Base-by-base conservation (phyloP, 2,329 filamentous ascomycete species). In the Botrytis paeoniae region DNA sequence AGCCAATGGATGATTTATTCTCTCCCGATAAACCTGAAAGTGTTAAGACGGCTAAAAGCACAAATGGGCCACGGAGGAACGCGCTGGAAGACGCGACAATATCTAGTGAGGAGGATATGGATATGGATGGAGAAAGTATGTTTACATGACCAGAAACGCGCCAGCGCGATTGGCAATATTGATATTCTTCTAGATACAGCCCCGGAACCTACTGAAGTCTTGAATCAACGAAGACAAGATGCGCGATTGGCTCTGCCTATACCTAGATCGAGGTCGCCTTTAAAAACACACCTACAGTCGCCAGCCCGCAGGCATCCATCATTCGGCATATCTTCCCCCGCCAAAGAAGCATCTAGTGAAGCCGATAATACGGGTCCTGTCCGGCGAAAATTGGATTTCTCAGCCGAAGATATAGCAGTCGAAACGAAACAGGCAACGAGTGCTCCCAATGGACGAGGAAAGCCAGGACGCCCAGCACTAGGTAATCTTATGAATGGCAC, bases 1-100 rank as follows among this genome's bases (percentile, higher is more conserved):
- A 98, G 81, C 92, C 93, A 51, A 88, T 97, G 73, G 93, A 95
- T 51, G 89, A 89, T 77, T 89, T 98, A 76, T 97, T 97, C 82
- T 98, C 95, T 14, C 94, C 95, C 22, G 88, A 89, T 76, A 92
- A 91, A 79, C 83, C 78, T 5, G 76, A 73, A 35, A 75, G 72
- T 45, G 71, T 43, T 18, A 64, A 39, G 32, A 43, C 75, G 29
- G 71, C 63, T 3, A 73, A 54, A 20, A 73, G 74, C 60, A 29
- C 29, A 41, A 75, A 75, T 73, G 74, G 73, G 16, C 60, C 63
- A n/a, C 48, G 54, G 22, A 73, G 73, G 65, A 75, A 74, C 65
- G 78, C 78, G 62, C 83, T 84, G 75, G 81, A 83, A 48, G 68
- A 73, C 48, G 68, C 48, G 32, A 86, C 85, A 22, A 82, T 86